Evolutionary conservation across 2,329 filamentous ascomycete species (phyloP).

Genomic region (Paecilomyces formosus): DNA sequence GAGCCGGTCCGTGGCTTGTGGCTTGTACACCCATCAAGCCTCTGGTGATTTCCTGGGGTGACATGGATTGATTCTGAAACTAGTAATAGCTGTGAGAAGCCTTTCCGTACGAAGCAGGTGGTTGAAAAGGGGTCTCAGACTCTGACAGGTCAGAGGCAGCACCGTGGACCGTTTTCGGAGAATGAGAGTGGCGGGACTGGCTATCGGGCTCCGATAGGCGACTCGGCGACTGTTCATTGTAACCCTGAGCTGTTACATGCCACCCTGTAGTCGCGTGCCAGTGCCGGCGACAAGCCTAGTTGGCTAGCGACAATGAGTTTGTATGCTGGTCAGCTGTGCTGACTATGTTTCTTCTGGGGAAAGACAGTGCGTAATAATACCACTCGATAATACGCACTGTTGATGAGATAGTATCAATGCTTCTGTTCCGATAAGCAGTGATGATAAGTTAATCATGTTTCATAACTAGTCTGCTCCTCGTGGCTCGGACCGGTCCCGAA

Average conservation of each 20-base stretch:
- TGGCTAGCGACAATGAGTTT: neutral
- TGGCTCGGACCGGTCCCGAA: neutral
- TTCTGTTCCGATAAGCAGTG: neutral
- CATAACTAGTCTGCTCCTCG: too few relatives aligned
- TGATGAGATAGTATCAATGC: neutral
- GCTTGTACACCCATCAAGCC: neutral
- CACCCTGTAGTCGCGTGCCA: neutral
- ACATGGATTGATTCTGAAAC: neutral
- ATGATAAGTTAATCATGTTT: too few relatives aligned
- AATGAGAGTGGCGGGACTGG: neutral
- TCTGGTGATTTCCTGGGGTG: neutral
- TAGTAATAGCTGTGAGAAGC: neutral
- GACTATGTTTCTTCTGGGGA: neutral
- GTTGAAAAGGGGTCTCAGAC: neutral
- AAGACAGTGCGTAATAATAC: neutral
- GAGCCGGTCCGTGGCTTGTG: neutral
- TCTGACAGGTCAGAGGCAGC: neutral
- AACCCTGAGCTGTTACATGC: neutral
- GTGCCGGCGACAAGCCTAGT: neutral
- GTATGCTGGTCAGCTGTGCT: neutral
- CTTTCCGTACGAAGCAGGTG: neutral
- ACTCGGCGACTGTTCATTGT: neutral
- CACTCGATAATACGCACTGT: too few relatives aligned
- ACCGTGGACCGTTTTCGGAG: neutral
- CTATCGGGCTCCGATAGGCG: neutral